Base-by-base conservation (phyloP, 2,329 filamentous ascomycete species). In the Fusarium subglutinans region DNA sequence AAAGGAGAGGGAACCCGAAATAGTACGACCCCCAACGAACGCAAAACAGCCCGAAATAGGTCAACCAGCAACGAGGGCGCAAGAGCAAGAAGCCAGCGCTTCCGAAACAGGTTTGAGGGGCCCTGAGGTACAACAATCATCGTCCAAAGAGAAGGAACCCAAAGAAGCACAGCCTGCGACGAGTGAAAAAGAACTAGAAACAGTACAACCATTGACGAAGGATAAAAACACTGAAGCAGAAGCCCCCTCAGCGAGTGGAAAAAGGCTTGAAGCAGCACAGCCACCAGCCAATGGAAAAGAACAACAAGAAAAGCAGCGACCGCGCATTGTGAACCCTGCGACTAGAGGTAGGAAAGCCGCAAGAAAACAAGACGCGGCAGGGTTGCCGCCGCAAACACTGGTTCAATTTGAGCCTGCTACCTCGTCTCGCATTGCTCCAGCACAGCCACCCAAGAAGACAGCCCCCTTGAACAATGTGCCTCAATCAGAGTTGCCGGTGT, bases 301-400 rank as follows among this genome's bases (percentile, higher is more conserved):
- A 41, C 35, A 56, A 48, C 53, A 66, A 66, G 45, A 30, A 24
- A 74, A 43, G 38, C 72, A 66, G 63, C 53, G 57, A 57, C 76
- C 69, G 12, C 78, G 75, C 48, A 80, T 87, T 45, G 73, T 66
- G 13, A 88, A 88, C 65, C 87, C 87, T 24, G 87, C 87, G 8
- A 87, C 85, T 17, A 82, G 87, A 74, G 87, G 87, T 38, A 86
- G 82, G 66, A 89, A 89, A 76, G 87, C 87, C 45, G 87, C 87
- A 15, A 82, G 84, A 58, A 86, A 84, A 68, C 84, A 87, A 58
- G 84, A 89, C 74, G 87, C 87, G 13, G 86, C 85, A 37, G 87
- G 87, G 22, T 82, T 84, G 63, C 80, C 82, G 30, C 87, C 87
- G 15, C 82, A 84, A 69, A 81, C 76, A 10, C 72, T 87, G n/a